phyloP scores from a whole-genome alignment of 2,329 filamentous ascomycete species.

The Truncatella angustata region DNA sequence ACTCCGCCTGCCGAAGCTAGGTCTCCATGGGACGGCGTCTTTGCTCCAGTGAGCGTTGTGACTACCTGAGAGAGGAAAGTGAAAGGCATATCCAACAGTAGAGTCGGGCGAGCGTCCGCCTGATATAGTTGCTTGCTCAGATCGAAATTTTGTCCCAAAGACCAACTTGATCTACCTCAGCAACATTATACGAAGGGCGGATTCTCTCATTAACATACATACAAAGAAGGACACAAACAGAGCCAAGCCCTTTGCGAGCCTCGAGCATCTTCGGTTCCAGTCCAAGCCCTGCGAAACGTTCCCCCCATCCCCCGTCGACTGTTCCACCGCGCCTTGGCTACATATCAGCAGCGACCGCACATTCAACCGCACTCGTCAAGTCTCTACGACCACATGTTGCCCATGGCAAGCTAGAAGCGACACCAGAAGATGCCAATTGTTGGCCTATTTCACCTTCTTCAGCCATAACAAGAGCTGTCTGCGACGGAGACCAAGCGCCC shows the following conservation, averaged over 20 bases:
- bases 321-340: background rate
- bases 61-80: too few species aligned
- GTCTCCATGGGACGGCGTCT: too few species aligned
- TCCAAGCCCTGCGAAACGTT: background rate
- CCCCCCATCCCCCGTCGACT: background rate
- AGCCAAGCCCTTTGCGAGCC: background rate
- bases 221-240: too few species aligned
- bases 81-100: too few species aligned
- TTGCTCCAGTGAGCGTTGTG: too few species aligned
- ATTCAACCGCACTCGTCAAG: background rate
- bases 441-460: background rate
- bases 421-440: conserved; percentile 4
- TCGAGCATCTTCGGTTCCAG: background rate
- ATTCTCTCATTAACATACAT: background rate
- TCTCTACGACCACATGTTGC: background rate
- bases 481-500: too few species aligned
- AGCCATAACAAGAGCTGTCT: conserved; percentile 6
- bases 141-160: background rate
- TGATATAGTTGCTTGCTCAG: background rate
- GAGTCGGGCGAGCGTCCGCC: background rate
- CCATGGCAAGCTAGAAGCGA: background rate
- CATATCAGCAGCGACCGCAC: background rate
- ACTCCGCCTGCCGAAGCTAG: background rate
- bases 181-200: background rate
- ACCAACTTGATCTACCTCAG: too few species aligned